Evolutionary conservation across 805 yeast species (phyloP).

Genomic region (Ogataea nakhonphanomensis): DNA sequence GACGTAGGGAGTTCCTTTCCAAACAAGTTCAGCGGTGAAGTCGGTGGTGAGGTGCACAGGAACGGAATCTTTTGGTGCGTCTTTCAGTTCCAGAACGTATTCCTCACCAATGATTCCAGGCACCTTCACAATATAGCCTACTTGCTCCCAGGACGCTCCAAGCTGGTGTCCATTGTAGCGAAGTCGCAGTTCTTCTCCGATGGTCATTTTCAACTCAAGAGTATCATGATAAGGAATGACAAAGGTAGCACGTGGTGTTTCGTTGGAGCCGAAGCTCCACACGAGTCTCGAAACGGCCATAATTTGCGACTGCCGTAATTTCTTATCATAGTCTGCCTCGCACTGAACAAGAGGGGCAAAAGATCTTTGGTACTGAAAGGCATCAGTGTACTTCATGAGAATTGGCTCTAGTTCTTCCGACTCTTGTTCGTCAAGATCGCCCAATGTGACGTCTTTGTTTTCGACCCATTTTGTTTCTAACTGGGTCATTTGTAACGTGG

Average conservation of each 20-base stretch:
- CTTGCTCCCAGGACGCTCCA: conserved; percentile 65
- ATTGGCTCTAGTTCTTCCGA: conserved; percentile 66
- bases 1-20: conserved; percentile 82
- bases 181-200: conserved; percentile 79
- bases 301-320: conserved; percentile 71
- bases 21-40: conserved; percentile 81
- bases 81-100: conserved; percentile 65
- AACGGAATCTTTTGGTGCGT: conserved; percentile 40
- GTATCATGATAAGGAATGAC: conserved; percentile 64
- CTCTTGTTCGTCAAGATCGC: conserved; percentile 54
- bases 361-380: conserved; percentile 77
- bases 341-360: conserved; percentile 79
- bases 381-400: conserved; percentile 74
- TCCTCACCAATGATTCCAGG: conserved; percentile 67
- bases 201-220: conserved; percentile 63
- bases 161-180: conserved; percentile 52
- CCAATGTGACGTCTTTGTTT: conserved; percentile 66
- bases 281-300: conserved; percentile 53
- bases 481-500: conserved; percentile 61
- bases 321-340: conserved; percentile 78
- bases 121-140: conserved; percentile 66
- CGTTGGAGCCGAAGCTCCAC: conserved; percentile 71
- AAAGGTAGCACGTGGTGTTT: conserved; percentile 66
- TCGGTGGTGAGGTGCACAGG: conserved; percentile 60
- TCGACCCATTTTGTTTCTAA: conserved; percentile 81